A percentile compares a stretch with the other conserved stretches of the same genome.
Conservation (phyloP, 441 rosid species). For the Viola pubescens region DNA sequence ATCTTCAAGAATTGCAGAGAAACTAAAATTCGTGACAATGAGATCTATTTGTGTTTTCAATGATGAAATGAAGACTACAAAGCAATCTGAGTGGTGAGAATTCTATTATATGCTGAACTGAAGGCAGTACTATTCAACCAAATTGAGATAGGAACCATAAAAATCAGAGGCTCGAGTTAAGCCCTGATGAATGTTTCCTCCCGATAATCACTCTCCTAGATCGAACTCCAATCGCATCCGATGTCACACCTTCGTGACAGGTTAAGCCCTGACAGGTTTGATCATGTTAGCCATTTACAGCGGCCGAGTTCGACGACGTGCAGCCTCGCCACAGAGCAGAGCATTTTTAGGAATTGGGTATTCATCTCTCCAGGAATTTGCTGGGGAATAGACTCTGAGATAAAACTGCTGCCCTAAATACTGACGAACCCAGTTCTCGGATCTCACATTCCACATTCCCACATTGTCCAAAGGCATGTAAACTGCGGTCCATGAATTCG, state of each 20-base stretch:
- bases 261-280: neutral
- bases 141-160: no score
- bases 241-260: constrained; percentile 20
- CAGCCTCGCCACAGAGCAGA: constrained; percentile 72
- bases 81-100: no score
- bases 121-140: no score
- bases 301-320: constrained; percentile 25
- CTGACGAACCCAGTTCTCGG: constrained; percentile 63
- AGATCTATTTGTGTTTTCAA: no score
- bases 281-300: constrained; percentile 1
- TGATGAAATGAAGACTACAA: no score
- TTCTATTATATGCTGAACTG: no score
- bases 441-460: constrained; percentile 86
- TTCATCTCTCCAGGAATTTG: constrained; percentile 64
- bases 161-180: constrained; percentile 7
- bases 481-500: constrained; percentile 76
- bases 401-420: constrained; percentile 80
- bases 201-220: neutral
- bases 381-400: constrained; percentile 51
- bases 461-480: constrained; percentile 70
- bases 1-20: no score
- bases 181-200: neutral
- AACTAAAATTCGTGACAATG: no score
- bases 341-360: constrained; percentile 72
- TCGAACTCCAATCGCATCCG: neutral